phyloP scores from a whole-genome alignment of 169 alveolate genomes.

The Plasmodium sp. region DNA sequence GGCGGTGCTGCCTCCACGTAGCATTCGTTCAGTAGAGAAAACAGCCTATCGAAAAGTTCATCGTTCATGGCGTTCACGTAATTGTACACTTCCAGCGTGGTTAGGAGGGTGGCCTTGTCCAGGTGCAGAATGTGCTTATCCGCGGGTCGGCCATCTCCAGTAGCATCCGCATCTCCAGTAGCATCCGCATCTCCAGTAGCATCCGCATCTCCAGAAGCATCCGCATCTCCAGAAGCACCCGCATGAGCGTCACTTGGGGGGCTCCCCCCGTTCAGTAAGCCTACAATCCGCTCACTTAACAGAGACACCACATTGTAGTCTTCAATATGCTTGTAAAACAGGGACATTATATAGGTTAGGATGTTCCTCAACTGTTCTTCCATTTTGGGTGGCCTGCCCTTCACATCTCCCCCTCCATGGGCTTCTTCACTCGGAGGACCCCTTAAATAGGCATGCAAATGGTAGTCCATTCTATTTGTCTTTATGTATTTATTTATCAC shows the following conservation, averaged over 20 bases:
- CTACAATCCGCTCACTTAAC: conserved; percentile 30
- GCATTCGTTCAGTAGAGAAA: conserved; percentile 9
- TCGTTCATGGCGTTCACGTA: conserved; percentile 39
- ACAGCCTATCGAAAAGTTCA: conserved; percentile 19
- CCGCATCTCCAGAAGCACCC: background rate
- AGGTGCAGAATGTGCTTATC: background rate
- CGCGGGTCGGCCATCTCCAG: background rate
- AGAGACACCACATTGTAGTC: conserved; percentile 19
- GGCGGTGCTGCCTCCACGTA: background rate
- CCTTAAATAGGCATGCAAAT: conserved; percentile 18
- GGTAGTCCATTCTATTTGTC: conserved; percentile 38
- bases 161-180: background rate
- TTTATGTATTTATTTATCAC: conserved; percentile 43
- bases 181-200: too few relatives aligned
- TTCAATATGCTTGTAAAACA: conserved; percentile 14
- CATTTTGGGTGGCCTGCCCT: background rate
- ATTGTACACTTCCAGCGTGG: conserved; percentile 21
- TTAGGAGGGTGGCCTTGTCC: conserved; percentile 16
- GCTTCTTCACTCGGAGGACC: background rate
- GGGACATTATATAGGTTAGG: conserved; percentile 25
- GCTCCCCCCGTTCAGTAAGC: background rate
- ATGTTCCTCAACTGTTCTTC: conserved; percentile 23
- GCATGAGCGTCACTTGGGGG: background rate
- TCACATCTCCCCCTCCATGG: background rate
- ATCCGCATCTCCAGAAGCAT: background rate